Percentiles rank a stretch among this genome's conserved stretches.
phyloP scores from a whole-genome alignment of 495 filamentous ascomycete species.

The Bombardia bombarda region DNA sequence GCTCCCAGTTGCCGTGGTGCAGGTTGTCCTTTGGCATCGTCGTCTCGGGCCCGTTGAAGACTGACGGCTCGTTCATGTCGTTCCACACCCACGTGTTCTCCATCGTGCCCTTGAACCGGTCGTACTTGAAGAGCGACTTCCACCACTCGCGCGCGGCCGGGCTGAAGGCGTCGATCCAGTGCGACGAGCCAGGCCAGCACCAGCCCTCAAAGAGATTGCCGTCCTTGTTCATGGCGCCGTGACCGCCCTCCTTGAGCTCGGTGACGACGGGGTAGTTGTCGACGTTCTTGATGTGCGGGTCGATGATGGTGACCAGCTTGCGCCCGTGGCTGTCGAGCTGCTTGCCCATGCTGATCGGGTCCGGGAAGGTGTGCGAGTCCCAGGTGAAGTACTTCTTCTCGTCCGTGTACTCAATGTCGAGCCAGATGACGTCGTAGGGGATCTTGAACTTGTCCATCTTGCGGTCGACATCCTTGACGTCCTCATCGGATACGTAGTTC shows the following conservation, averaged over 20 bases:
- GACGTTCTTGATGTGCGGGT: slow-evolving; percentile 94
- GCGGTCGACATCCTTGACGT: slow-evolving; percentile 90
- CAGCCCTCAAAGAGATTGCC: slow-evolving; percentile 85
- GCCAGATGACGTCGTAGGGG: slow-evolving; percentile 97
- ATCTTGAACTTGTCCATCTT: slow-evolving; percentile 93
- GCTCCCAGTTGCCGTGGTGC: slow-evolving; percentile 88
- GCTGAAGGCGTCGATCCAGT: slow-evolving; percentile 95
- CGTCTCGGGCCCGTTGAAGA: slow-evolving; percentile 95
- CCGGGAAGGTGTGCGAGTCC: slow-evolving; percentile 77
- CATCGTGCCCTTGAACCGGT: slow-evolving; percentile 72
- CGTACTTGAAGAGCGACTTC: slow-evolving; percentile 77
- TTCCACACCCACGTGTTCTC: slow-evolving; percentile 94
- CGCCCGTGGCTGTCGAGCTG: slow-evolving; percentile 74
- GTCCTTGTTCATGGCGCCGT: slow-evolving; percentile 84
- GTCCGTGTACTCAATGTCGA: slow-evolving; percentile 94
- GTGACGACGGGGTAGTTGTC: slow-evolving; percentile 66
- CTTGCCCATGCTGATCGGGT: slow-evolving; percentile 81
- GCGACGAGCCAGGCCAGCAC: slow-evolving; percentile 95
- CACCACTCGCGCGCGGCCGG: slow-evolving; percentile 84
- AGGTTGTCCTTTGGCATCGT: slow-evolving; percentile 98
- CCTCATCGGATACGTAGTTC: slow-evolving; percentile 96
- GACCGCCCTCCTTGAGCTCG: slow-evolving; percentile 72
- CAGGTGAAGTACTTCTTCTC: slow-evolving; percentile 97
- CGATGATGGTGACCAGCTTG: slow-evolving; percentile 90
- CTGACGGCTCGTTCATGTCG: slow-evolving; percentile 98